Percentiles rank a stretch among this genome's conserved stretches.
These are phyloP conservation scores for Crotalaria pallida DNA, from an alignment of 306 rosid genomes.

Conservation along the genomic window DNA sequence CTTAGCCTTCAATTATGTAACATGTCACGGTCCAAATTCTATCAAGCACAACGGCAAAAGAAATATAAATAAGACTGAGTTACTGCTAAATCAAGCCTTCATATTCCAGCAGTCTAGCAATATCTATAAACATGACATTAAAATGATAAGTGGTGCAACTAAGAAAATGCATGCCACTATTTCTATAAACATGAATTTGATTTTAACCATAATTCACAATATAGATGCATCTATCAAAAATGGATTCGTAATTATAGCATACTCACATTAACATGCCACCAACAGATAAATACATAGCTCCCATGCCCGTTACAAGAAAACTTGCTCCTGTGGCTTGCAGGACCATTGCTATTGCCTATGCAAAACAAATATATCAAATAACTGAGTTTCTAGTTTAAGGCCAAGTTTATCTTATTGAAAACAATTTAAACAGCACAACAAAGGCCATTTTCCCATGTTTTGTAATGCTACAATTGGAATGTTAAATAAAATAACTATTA, in stretches of 20 bases:
- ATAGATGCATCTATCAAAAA: conserved; percentile 15
- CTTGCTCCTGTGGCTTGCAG: conserved; percentile 79
- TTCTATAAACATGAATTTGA: background rate
- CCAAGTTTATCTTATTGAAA: background rate
- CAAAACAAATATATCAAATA: background rate
- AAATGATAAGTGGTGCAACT: background rate
- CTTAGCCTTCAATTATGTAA: too few relatives aligned
- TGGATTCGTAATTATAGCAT: conserved; percentile 18
- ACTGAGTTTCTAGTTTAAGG: background rate
- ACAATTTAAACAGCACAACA: background rate
- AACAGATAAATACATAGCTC: conserved; percentile 67
- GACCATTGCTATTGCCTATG: conserved; percentile 67
- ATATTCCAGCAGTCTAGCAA: too few relatives aligned
- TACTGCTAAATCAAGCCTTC: too few relatives aligned
- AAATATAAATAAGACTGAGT: too few relatives aligned
- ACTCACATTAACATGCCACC: conserved; percentile 97
- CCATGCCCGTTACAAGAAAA: conserved; percentile 37
- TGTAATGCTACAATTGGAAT: background rate
- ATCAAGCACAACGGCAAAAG: too few relatives aligned
- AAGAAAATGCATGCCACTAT: background rate
- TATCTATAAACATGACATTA: background rate
- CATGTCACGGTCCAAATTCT: too few relatives aligned
- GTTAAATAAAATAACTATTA: background rate
- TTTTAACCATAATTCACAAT: background rate
- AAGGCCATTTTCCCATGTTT: background rate